Base-by-base conservation (phyloP, 495 filamentous ascomycete genomes). In the Alectoria sarmentosa region DNA sequence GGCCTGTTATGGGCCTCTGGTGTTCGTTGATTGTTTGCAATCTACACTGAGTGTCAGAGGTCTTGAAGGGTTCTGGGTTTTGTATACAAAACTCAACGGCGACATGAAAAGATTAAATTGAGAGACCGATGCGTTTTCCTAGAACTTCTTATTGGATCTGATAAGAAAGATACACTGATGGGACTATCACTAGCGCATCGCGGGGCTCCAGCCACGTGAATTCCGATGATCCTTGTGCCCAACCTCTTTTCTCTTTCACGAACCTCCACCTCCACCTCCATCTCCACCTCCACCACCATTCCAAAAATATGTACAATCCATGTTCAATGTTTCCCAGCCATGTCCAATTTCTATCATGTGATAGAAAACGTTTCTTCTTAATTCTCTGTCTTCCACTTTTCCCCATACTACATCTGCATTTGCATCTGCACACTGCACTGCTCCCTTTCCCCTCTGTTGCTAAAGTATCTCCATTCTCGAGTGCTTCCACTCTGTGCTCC, bases 291-390 rank as follows among this genome's bases (percentile, higher is more conserved):
- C n/a, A n/a, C n/a, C n/a, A n/a, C 10, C 36, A 10, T 37, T 37
- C 36, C 36, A 37, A 37, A 37, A 37, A 37, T 37, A 10, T 10
- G 36, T 37, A 57, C 38, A 26, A 46, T 61, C 9, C 37, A 57
- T n/a, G 49, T n/a, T n/a, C 37, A 19, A 58, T 52, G 32, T 42
- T 28, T 26, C 59, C 66, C 66, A 68, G 66, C 66, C 66, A 67
- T 63, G 28, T 41, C 37, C 58, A 63, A 49, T 62, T 48, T 44
- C 42, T 41, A 49, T 54, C 41, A 19, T 23, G 7, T 39, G 46
- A 54, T 60, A 60, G 56, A 65, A 41, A 6, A 65, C 15, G 34
- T 42, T 54, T 26, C 19, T 57, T 32, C 32, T 58, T 36, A 21
- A 28, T 3, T 42, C 48, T 65, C 38, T 42, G 44, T 36, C 30